A percentile compares a stretch with the other conserved stretches of the same genome.
Conservation (phyloP, 1,284 basidiomycete species). For the Austropuccinia psidii region DNA sequence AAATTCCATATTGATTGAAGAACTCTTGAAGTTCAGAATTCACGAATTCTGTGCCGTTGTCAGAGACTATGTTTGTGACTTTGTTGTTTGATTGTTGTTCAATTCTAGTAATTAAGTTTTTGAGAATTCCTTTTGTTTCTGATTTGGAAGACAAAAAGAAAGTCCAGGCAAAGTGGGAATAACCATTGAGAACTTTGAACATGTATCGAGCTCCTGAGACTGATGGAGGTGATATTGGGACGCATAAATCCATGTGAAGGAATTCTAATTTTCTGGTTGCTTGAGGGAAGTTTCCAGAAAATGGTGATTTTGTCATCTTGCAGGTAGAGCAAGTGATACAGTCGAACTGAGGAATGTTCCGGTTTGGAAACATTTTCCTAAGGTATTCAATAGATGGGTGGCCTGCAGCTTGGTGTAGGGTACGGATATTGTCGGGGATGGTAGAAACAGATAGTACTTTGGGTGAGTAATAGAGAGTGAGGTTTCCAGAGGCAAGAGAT, state of each 20-base stretch:
- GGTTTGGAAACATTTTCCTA: too few relatives aligned
- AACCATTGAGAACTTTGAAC: constrained; percentile 2
- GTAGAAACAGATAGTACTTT: too few relatives aligned
- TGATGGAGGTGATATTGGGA: background rate
- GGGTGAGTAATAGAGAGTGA: too few relatives aligned
- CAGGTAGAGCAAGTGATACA: too few relatives aligned
- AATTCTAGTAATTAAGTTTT: background rate
- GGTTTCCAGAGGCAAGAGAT: too few relatives aligned
- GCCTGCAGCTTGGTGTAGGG: too few relatives aligned
- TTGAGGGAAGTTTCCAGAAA: background rate
- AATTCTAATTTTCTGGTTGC: background rate
- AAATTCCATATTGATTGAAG: background rate
- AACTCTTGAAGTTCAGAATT: background rate
- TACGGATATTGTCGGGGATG: too few relatives aligned
- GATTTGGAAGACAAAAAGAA: constrained; percentile 1
- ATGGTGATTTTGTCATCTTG: background rate
- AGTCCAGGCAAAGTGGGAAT: background rate
- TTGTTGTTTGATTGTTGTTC: background rate
- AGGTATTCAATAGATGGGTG: too few relatives aligned
- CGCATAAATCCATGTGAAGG: constrained; percentile 26
- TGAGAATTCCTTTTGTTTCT: background rate
- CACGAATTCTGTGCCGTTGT: constrained; percentile 22
- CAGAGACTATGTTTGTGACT: background rate
- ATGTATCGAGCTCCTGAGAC: background rate
- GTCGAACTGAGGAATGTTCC: too few relatives aligned